Evolutionary conservation across 1,284 basidiomycete genomes (phyloP), one percentile per base, ranked within the genome.

Genomic region (Exsudoporus floridanus): DNA sequence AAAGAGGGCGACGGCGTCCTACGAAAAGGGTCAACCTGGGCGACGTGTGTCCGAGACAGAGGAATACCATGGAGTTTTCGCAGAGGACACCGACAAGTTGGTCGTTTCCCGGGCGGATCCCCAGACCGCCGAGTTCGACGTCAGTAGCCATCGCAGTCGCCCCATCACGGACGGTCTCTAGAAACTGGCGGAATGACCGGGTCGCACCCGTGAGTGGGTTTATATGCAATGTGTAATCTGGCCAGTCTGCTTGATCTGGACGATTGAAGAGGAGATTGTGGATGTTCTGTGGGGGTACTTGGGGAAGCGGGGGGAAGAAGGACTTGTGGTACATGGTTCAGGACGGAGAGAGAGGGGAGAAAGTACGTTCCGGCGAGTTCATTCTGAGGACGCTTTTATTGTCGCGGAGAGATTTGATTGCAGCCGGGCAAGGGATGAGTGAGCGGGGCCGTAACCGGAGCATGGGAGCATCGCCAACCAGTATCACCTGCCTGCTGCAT

Each of bases 71-170:
- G 38, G 78, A 82, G 62, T 90, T 91, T 47, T 83, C 78, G 66
- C 81, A 81, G 60, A 88, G 77, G 13, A 90, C 78, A 3, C 84
- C 88, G 27, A 88, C 72, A 27, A 88, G 79, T 54, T 86, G 84
- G 1, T 73, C 73, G 4, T 74, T 70, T 19, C 72, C 71, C 1
- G 64, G 64, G 13, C 67, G 62, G n/a, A 88, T 61, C 0, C 77
- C 84, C 5, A 88, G 67, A 0, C 87, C 84, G 1, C 84, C 84
- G 31, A 77, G 65, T 0, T 66, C 56, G 13, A 70, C 55, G 2
- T 78, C 71, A 1, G 74, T 68, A 1, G 73, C 74, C 7, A 90
- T 74, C 0, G 79, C 83, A 0, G 84, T 86, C 3, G 83, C 78
- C 13, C 77, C 79, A 50, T 82, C 74, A 4, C 75, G 70, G 0